A percentile compares a stretch with the other conserved stretches of the same genome.
Evolutionary conservation across 768 basidiomycete genomes (phyloP).

Genomic region (Naematelia aurantialba): DNA sequence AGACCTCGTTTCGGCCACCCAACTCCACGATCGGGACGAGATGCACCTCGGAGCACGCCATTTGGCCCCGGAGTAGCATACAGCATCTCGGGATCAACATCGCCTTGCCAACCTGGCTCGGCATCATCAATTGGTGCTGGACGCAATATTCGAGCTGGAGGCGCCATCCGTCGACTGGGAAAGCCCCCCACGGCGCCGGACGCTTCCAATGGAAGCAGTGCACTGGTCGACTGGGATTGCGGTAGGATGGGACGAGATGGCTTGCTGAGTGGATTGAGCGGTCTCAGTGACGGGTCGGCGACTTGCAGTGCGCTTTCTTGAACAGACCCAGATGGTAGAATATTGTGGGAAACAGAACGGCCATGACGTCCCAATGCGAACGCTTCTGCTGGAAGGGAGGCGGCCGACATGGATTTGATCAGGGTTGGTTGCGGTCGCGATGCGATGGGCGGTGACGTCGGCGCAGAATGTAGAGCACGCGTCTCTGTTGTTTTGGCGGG

Average conservation of each 20-base stretch:
- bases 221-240: slow-evolving; percentile 18
- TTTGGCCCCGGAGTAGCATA: background rate
- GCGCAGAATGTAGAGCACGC: background rate
- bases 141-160: slow-evolving; percentile 7
- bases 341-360: slow-evolving; percentile 31
- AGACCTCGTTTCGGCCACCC: slow-evolving; percentile 18
- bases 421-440: background rate
- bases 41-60: background rate
- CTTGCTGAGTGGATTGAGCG: slow-evolving; percentile 1
- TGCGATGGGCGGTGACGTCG: background rate
- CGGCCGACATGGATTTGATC: background rate
- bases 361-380: slow-evolving; percentile 3
- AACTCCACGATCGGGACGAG: slow-evolving; percentile 10
- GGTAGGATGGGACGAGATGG: slow-evolving; percentile 17
- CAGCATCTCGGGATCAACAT: background rate
- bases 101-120: background rate
- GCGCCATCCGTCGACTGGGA: slow-evolving; percentile 9
- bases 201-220: slow-evolving; percentile 2
- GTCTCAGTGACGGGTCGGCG: slow-evolving; percentile 5
- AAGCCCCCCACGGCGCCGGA: background rate
- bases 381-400: background rate
- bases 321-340: slow-evolving; percentile 16
- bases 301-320: slow-evolving; percentile 7
- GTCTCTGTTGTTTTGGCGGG: background rate
- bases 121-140: background rate